These are phyloP conservation scores for Corchorus capsularis DNA, from an alignment of 345 rosid species.

Conservation along the genomic window DNA sequence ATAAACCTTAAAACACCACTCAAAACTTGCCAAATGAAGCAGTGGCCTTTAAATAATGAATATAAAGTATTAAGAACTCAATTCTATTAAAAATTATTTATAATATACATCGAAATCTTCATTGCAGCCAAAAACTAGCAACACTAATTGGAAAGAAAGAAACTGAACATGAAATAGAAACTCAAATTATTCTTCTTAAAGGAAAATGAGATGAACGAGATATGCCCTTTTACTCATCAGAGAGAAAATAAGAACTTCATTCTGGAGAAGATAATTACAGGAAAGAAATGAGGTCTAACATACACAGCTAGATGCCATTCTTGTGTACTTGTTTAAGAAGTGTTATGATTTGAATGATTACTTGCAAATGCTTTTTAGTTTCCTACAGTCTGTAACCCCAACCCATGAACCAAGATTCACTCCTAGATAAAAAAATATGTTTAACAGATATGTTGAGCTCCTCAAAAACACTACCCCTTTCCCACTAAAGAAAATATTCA, in stretches of 20 bases:
- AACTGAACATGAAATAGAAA: background rate
- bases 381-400: background rate
- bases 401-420: background rate
- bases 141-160: background rate
- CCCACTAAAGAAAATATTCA: background rate
- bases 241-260: background rate
- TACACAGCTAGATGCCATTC: background rate
- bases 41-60: background rate
- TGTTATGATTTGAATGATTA: background rate
- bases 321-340: background rate
- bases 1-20: background rate
- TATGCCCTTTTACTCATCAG: background rate
- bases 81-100: background rate
- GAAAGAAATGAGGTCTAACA: background rate
- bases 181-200: background rate
- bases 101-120: background rate
- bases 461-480: background rate
- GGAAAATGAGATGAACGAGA: background rate
- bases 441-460: background rate
- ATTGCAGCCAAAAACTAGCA: background rate
- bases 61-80: background rate
- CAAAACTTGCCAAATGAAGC: background rate
- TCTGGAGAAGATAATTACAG: background rate
- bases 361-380: background rate
- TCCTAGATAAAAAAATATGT: background rate